A percentile compares a stretch with the other conserved stretches of the same genome.
phyloP scores from a whole-genome alignment of 257 asterid genomes.

The Osmanthus fragrans region DNA sequence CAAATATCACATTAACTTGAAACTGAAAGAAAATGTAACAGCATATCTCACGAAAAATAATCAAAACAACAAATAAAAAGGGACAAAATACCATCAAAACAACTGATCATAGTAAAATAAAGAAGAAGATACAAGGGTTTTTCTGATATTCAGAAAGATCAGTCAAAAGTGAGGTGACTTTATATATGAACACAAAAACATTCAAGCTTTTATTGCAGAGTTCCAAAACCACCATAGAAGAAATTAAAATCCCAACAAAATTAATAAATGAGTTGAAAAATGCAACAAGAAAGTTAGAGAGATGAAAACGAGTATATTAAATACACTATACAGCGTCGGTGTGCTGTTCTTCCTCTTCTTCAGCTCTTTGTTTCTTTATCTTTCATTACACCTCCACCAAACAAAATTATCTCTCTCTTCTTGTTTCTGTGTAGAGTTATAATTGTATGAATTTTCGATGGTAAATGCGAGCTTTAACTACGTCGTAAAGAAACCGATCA shows the following conservation, averaged over 20 bases:
- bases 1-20: background rate
- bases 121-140: background rate
- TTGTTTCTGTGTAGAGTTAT: conserved; percentile 22
- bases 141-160: background rate
- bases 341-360: conserved; percentile 15
- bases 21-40: background rate
- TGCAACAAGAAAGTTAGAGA: conserved; percentile 27
- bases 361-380: conserved; percentile 16
- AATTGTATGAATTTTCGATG: conserved; percentile 15
- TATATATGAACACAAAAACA: background rate
- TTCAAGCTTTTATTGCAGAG: background rate
- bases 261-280: conserved; percentile 28
- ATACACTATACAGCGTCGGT: conserved; percentile 28
- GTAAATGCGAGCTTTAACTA: conserved; percentile 68
- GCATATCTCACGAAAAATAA: background rate
- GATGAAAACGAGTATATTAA: conserved; percentile 44
- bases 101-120: background rate
- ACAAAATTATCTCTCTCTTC: background rate
- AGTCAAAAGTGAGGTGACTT: background rate
- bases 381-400: conserved; percentile 21
- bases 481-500: conserved; percentile 43
- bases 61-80: background rate
- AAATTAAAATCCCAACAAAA: conserved; percentile 1
- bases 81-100: background rate
- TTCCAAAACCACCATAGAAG: conserved; percentile 17